Evolutionary conservation across 495 filamentous ascomycete genomes (phyloP).

Genomic region (Podospora didyma): DNA sequence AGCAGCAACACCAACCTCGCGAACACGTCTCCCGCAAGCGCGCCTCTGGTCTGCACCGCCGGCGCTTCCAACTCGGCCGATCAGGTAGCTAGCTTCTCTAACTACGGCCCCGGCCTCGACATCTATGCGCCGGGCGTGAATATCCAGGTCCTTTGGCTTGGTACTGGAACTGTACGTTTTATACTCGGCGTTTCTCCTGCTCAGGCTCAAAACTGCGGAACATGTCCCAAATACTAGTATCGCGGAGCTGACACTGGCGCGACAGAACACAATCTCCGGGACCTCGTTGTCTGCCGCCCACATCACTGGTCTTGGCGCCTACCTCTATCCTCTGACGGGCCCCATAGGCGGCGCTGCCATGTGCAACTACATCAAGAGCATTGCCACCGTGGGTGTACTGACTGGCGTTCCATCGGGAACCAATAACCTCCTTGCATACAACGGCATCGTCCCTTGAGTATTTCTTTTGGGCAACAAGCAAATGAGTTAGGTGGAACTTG

Average conservation of each 20-base stretch:
- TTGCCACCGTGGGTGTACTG: constrained; percentile 32
- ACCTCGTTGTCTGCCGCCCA: constrained; percentile 64
- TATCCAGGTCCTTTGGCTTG: constrained; percentile 55
- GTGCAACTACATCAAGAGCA: constrained; percentile 35
- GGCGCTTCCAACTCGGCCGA: constrained; percentile 48
- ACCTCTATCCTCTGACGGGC: constrained; percentile 47
- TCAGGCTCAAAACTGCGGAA: no score
- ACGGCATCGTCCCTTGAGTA: no score
- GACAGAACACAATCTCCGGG: constrained; percentile 56
- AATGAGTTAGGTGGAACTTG: no score
- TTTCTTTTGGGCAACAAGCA: no score
- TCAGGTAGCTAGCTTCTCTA: constrained; percentile 53
- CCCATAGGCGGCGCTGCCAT: constrained; percentile 42
- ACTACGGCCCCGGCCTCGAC: constrained; percentile 59
- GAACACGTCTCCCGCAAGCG: constrained; percentile 50
- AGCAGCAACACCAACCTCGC: constrained; percentile 42
- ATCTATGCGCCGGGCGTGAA: constrained; percentile 55
- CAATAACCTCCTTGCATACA: constrained; percentile 47
- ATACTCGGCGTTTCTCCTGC: no score
- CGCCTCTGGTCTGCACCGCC: constrained; percentile 54
- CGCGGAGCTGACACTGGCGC: background rate
- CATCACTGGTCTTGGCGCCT: constrained; percentile 56
- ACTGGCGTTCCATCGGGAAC: constrained; percentile 35
- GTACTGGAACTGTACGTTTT: constrained; percentile 30
- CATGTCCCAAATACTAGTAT: no score